Percentiles rank a stretch among this genome's conserved stretches.
Conservation (phyloP, 306 rosid species). For the Quercus aquifolioides region DNA sequence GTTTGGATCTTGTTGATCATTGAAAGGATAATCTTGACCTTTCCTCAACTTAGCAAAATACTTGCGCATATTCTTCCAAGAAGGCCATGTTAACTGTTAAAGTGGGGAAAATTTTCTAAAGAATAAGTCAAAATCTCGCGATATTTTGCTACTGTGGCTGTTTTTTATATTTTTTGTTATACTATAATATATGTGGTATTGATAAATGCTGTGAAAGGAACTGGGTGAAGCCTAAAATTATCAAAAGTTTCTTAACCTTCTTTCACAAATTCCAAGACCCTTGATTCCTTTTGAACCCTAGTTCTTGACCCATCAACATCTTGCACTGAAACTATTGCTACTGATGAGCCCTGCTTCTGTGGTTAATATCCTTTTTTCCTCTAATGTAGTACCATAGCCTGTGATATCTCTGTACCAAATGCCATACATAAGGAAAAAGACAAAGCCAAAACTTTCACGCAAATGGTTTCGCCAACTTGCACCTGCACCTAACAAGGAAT, state of each 20-base stretch:
- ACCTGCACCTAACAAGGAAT: slow-evolving; percentile 50
- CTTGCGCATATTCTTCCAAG: not conserved
- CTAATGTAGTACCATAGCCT: slow-evolving; percentile 25
- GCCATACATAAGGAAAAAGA: slow-evolving; percentile 31
- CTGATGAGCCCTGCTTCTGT: slow-evolving; percentile 37
- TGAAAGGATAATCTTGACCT: not conserved
- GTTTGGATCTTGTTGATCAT: not conserved
- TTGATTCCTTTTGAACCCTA: slow-evolving; percentile 40
- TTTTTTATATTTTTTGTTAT: not conserved
- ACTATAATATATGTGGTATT: not conserved
- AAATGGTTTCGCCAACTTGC: slow-evolving; percentile 38
- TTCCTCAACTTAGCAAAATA: not conserved
- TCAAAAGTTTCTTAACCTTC: slow-evolving; percentile 19
- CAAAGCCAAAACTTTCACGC: slow-evolving; percentile 35
- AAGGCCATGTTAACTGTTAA: not conserved
- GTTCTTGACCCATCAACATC: slow-evolving; percentile 47
- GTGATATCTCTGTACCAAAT: slow-evolving; percentile 30
- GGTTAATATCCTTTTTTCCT: slow-evolving; percentile 31
- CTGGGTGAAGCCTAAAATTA: slow-evolving; percentile 9
- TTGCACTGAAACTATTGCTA: slow-evolving; percentile 57
- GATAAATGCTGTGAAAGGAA: slow-evolving; percentile 26
- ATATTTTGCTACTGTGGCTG: slow-evolving; percentile 8
- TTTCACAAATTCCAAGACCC: slow-evolving; percentile 31
- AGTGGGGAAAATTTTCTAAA: not conserved
- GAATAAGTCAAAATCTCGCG: slow-evolving; percentile 3